Evolutionary conservation across 176 grass and related monocot genomes (phyloP), one percentile per base, ranked within the genome.

Genomic region (Metroxylon sagu): DNA sequence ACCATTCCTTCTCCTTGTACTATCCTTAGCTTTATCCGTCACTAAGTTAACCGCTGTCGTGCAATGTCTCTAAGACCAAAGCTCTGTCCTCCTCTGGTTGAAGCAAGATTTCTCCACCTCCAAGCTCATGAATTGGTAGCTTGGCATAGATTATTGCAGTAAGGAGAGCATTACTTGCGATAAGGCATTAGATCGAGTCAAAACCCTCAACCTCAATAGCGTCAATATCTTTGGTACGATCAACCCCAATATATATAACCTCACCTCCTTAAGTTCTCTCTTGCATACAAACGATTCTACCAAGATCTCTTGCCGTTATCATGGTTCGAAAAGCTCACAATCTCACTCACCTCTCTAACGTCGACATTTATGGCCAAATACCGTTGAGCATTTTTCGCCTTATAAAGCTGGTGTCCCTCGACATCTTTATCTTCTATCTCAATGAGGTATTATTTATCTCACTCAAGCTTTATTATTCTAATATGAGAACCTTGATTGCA

Each of bases 271-370:
- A 8, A 6, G 15, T 16, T 31, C 60, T 49, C 64, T 89, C 76
- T 89, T 18, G 76, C 64, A 0, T 4, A 30, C 5, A 89, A 84
- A 14, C 61, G 25, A 39, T 89, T 81, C 58, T 4, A 55, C 27
- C 15, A 59, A 21, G 39, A 72, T 52, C 62, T 89, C 29, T n/a
- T n/a, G n/a, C 64, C 77, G 29, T 14, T 26, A 14, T 18, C 51
- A 14, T 72, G 80, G 7, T 75, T 89, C 29, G 77, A 80, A 26
- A 57, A 12, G 14, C 77, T 89, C 17, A 3, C 29, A 53, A 81
- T 53, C 59, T 89, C 55, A 77, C 39, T 6, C 39, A 73, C 53
- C 70, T 85, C 49, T 89, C 86, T 2, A 50, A 65, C 43, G 15
- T 74, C 5, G 74, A 67, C 17, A 73, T 89, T 23, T 48, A 56